Evolutionary conservation across 441 rosid species (phyloP), one percentile per base, ranked within the genome.

Genomic region (California macrophylla): DNA sequence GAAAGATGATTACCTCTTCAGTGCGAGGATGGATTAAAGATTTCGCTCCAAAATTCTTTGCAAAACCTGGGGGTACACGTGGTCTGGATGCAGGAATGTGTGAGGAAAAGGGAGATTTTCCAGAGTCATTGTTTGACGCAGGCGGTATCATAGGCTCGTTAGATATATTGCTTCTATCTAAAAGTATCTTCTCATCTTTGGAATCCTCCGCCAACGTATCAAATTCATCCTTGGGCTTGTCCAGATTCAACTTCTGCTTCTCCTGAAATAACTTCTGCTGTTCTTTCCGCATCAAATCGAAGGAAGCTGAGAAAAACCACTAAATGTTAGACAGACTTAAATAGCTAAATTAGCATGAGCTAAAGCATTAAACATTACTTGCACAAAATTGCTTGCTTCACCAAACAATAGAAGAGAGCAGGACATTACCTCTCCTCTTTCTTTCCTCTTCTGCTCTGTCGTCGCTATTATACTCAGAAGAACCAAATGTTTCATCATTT

Each of bases 31-130:
- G 82, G 77, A 67, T 18, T 47, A 78, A 69, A 80, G 83, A 71
- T 85, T 85, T 84, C 65, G 79, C 68, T 72, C 85, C 90, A 68
- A 71, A 70, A 75, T 78, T 87, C 79, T 78, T 85, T 13, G 89
- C 72, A 84, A 95, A 95, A 63, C 99, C 98, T 2, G 99, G 99
- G 32, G 99, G 99, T 72, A 95, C 99, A 77, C 88, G 96, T 66
- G 99, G 99, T 79, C 96, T 86, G 69, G 92, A 81, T 69, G 87
- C 89, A 74, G 80, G 83, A 70, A 80, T 80, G 77, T 84, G 88
- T 26, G 82, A 66, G 58, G 82, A 77, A 45, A 80, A 42, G 75
- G 81, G 69, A 69, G 82, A 61, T 78, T 83, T 86, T 15, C 75
- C 81, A 67, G 85, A 79, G 74, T 80, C 87, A 76, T 26, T 71